These are phyloP conservation scores for Prunus yedoensis DNA, from an alignment of 331 rosid species.

Conservation along the genomic window DNA sequence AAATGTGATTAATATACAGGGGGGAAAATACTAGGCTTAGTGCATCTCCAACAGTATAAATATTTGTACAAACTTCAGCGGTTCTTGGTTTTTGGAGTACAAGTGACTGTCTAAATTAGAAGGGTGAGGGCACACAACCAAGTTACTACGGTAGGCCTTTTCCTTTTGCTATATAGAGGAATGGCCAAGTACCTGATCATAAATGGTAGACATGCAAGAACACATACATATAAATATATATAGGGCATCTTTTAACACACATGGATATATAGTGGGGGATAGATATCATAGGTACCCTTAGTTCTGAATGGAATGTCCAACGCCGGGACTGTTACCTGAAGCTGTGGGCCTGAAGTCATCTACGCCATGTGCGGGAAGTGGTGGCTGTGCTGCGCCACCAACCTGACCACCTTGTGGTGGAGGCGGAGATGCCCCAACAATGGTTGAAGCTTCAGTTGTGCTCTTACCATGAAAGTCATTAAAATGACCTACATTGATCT, in stretches of 20 bases:
- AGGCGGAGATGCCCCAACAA: conserved; percentile 26
- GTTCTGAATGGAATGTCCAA: conserved; percentile 39
- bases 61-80: background rate
- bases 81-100: too few species aligned
- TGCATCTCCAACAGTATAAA: background rate
- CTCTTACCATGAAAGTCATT: conserved; percentile 8
- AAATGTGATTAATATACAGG: too few species aligned
- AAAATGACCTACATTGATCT: background rate
- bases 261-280: background rate
- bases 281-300: conserved; percentile 10
- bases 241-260: background rate
- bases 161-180: background rate
- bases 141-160: too few species aligned
- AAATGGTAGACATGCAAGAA: background rate
- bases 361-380: conserved; percentile 18
- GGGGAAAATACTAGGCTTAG: too few species aligned
- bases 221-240: background rate
- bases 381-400: conserved; percentile 17
- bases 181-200: background rate
- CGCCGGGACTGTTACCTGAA: conserved; percentile 56
- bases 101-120: too few species aligned
- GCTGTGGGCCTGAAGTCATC: conserved; percentile 52
- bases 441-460: background rate
- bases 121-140: too few species aligned
- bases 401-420: conserved; percentile 10